These are phyloP conservation scores for Boletus sp. DNA, from an alignment of 1,284 basidiomycete genomes.

Conservation along the genomic window DNA sequence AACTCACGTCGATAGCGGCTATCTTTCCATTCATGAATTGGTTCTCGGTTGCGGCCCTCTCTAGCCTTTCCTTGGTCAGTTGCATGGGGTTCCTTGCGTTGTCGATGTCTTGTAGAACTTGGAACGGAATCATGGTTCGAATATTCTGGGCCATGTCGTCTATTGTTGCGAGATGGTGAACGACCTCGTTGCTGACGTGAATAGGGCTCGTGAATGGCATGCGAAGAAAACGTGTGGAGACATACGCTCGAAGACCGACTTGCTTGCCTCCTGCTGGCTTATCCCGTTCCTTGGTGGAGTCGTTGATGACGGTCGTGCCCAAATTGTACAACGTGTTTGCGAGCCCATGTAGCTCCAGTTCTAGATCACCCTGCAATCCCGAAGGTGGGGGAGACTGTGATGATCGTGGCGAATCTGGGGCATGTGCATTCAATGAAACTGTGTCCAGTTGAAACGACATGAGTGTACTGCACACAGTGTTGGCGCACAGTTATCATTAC, in stretches of 20 bases:
- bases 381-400: slow-evolving; percentile 68
- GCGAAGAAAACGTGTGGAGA: background rate
- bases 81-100: slow-evolving; percentile 76
- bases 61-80: slow-evolving; percentile 72
- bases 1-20: slow-evolving; percentile 63
- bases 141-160: slow-evolving; percentile 64
- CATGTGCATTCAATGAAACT: slow-evolving; percentile 30
- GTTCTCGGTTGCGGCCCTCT: slow-evolving; percentile 80
- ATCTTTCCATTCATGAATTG: slow-evolving; percentile 91
- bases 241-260: slow-evolving; percentile 66
- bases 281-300: slow-evolving; percentile 73
- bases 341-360: slow-evolving; percentile 70
- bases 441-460: slow-evolving; percentile 18
- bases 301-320: slow-evolving; percentile 74
- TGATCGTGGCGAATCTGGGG: slow-evolving; percentile 68
- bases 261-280: slow-evolving; percentile 65
- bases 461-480: slow-evolving; percentile 18
- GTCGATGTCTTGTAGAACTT: slow-evolving; percentile 73
- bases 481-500: background rate
- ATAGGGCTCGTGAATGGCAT: background rate
- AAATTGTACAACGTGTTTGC: slow-evolving; percentile 74
- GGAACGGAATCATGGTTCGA: slow-evolving; percentile 65
- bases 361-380: slow-evolving; percentile 68
- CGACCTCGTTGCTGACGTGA: slow-evolving; percentile 61
- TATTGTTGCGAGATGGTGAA: slow-evolving; percentile 58